Evolutionary conservation across 2,329 filamentous ascomycete genomes (phyloP), one percentile per base, ranked within the genome.

Genomic region (Penicillium brasilianum): DNA sequence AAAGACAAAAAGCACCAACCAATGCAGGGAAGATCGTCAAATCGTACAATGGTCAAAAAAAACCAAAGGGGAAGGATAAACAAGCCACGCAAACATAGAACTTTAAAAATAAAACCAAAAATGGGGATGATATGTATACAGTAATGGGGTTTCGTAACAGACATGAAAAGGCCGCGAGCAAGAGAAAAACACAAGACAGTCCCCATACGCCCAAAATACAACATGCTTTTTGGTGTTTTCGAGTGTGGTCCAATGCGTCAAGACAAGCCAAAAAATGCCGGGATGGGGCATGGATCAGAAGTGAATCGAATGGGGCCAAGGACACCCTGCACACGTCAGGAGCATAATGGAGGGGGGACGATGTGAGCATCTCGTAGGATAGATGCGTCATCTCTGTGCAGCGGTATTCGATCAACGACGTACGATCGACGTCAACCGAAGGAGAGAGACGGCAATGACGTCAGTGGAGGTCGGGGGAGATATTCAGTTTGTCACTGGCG

Each of bases 81-180:
- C 10, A 52, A 53, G 36, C 50, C 50, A 37, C 50, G 50, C 50
- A 53, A n/a, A 53, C 30, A n/a, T 28, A 50, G 9, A 22, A 53
- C 34, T 3, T 28, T 28, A 28, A 37, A 52, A 52, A 52, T 39
- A 53, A 25, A 25, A 13, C 39, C 18, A 53, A 28, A 52, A 49
- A 39, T 39, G 53, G 43, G 37, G 62, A 59, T 64, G 55, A 62
- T 67, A 67, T 58, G 66, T 37, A 66, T 69, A 69, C 64, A 48
- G 58, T 41, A 64, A 64, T 60, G 30, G 44, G 56, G 56, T 28
- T 37, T 66, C 64, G 64, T 66, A 66, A 65, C 50, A 65, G 60
- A 61, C 62, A 63, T 66, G 64, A 66, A 66, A 66, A 63, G 64
- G 58, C 54, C 39, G 64, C 58, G 61, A 66, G 58, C 60, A 58